Evolutionary conservation across 108 stramenopile species (phyloP), one percentile per base, ranked within the genome.

Genomic region (Stephanodiscus minutulus): DNA sequence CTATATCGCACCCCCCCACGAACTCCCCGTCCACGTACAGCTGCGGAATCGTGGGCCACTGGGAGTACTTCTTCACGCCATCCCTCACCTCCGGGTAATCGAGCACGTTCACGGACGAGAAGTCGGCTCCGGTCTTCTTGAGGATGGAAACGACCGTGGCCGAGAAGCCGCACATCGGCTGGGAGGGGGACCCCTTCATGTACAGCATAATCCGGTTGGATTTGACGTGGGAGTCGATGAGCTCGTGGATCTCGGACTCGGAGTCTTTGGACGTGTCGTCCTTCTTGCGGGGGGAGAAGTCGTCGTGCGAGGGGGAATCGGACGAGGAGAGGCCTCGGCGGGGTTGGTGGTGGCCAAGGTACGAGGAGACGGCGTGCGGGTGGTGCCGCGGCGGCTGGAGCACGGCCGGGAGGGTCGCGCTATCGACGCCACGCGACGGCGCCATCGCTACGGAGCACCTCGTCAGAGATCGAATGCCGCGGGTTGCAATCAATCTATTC

Each of bases 181-280:
- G 84, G 31, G 74, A 36, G 15, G 98, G 98, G 27, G 95, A 98
- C 41, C 99, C 99, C 79, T 99, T 99, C 99, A 99, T 99, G 89
- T 98, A 99, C n/a, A 99, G 87, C 96, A 99, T 96, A 52, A 99
- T 76, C 6, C 66, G 88, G 67, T 96, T 92, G 58, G 62, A 63
- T 37, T 82, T 78, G 33, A 96, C 89, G 61, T 91, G 92, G 29
- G 87, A 76, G 41, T 89, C 68, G 72, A 96, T 93, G 64, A 95
- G 70, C 5, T 84, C 64, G 0, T 82, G 33, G 0, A 83, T 73
- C 22, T 72, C 70, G 27, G 63, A 48, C 35, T 46, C 53, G 15
- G 72, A 86, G 37, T 73, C 59, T n/a, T 46, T 52, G 17, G 74
- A 87, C 17, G 70, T 66, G 20, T 84, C 70, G 47, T 68, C 70